Conservation (phyloP, 2,329 filamentous ascomycete species). For the Aspergillus tamarii region DNA sequence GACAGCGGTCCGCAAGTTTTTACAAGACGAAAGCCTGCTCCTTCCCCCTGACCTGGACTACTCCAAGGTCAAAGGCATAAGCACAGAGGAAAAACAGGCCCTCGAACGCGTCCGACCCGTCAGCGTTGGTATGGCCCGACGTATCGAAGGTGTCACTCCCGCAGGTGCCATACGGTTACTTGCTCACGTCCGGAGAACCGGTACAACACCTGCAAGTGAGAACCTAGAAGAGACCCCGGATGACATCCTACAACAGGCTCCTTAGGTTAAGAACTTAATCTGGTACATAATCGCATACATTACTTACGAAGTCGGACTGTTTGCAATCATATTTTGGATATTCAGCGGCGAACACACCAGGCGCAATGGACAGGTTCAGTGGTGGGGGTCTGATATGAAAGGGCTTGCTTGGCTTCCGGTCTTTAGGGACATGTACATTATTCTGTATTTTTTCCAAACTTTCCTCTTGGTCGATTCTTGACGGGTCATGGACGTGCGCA, state of each 20-base stretch:
- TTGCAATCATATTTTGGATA: neutral
- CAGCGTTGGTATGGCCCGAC: slow-evolving; percentile 82
- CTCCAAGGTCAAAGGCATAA: slow-evolving; percentile 70
- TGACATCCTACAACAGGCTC: slow-evolving; percentile 15
- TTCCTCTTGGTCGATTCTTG: neutral
- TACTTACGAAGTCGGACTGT: neutral
- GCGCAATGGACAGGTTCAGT: neutral
- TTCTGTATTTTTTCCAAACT: neutral
- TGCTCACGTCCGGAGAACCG: slow-evolving; percentile 39
- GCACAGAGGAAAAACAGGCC: slow-evolving; percentile 74
- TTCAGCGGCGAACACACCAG: neutral
- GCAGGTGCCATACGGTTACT: slow-evolving; percentile 49
- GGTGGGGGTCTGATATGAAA: neutral
- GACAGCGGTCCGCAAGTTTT: slow-evolving; percentile 66
- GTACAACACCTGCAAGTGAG: slow-evolving; percentile 4
- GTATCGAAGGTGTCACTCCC: slow-evolving; percentile 74
- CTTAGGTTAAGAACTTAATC: slow-evolving; percentile 5
- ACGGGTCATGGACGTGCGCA: neutral
- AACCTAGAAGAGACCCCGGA: slow-evolving; percentile 21
- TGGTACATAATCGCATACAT: neutral
- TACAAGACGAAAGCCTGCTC: slow-evolving; percentile 73
- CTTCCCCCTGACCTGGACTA: slow-evolving; percentile 81
- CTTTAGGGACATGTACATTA: neutral
- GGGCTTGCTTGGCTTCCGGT: neutral
- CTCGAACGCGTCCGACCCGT: slow-evolving; percentile 75